Conservation (phyloP, 176 grass and related monocot genomes). For the Bromus sterilis region DNA sequence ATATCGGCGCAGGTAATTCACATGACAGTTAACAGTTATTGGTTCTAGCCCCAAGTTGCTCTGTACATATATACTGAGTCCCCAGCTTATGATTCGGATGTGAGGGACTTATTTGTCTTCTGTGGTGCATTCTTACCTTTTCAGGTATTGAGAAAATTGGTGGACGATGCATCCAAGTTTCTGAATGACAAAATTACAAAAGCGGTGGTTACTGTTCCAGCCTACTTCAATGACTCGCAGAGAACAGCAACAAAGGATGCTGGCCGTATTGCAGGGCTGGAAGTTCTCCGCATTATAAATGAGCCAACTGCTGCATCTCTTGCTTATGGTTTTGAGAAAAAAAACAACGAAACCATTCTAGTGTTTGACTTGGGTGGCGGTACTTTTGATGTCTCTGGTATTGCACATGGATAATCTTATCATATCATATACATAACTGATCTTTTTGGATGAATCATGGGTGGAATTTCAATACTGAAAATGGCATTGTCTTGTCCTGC, state of each 20-base stretch:
- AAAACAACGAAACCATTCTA: constrained; percentile 98
- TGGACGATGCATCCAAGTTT: constrained; percentile 97
- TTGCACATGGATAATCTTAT: background rate
- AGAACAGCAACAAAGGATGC: constrained; percentile 99
- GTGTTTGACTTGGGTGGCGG: constrained; percentile 97
- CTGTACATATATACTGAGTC: too few species aligned
- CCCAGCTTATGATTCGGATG: background rate
- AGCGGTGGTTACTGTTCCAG: constrained; percentile 93
- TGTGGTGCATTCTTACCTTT: background rate
- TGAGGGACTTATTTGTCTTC: background rate
- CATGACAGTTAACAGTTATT: too few species aligned
- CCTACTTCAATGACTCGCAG: constrained; percentile 98
- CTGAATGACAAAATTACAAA: constrained; percentile 98
- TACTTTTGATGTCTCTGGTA: constrained; percentile 99
- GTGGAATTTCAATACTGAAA: background rate
- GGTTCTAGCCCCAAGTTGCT: too few species aligned
- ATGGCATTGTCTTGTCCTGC: background rate
- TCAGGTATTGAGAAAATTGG: constrained; percentile 91
- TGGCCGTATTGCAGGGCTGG: constrained; percentile 93
- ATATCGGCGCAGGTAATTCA: constrained; percentile 92
- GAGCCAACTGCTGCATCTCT: constrained; percentile 97
- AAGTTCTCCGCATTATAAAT: constrained; percentile 99
- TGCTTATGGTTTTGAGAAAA: constrained; percentile 98
- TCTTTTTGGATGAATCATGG: background rate
- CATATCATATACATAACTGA: background rate